A percentile compares a stretch with the other conserved stretches of the same genome.
phyloP scores from a whole-genome alignment of 2,329 filamentous ascomycete genomes.

The Fusarium sp. region DNA sequence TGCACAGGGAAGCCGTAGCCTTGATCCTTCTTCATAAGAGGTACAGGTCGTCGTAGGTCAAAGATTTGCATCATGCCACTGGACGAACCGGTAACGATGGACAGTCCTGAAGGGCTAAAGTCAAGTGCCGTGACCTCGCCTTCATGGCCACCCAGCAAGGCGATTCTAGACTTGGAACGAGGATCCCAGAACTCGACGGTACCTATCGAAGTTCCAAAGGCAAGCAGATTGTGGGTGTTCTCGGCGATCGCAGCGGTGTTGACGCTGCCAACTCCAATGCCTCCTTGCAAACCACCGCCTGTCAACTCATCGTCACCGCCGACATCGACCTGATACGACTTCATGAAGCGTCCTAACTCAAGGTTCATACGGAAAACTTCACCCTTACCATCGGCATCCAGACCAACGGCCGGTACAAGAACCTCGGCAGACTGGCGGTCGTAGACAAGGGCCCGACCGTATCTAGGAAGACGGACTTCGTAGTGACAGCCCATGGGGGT shows the following conservation, averaged over 20 bases:
- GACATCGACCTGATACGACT: slow-evolving; percentile 89
- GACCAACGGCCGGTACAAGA: slow-evolving; percentile 84
- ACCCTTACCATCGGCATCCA: slow-evolving; percentile 84
- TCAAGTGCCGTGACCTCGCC: slow-evolving; percentile 86
- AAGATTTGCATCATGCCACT: slow-evolving; percentile 89
- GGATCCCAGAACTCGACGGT: slow-evolving; percentile 98
- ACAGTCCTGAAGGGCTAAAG: slow-evolving; percentile 85
- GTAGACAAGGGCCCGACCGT: slow-evolving; percentile 89
- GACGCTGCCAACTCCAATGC: slow-evolving; percentile 84
- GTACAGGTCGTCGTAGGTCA: slow-evolving; percentile 86
- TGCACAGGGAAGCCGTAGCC: slow-evolving; percentile 94
- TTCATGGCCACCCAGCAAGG: slow-evolving; percentile 73
- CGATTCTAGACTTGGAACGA: slow-evolving; percentile 81
- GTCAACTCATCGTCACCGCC: slow-evolving; percentile 80
- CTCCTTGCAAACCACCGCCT: slow-evolving; percentile 82
- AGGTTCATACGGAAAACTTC: slow-evolving; percentile 94
- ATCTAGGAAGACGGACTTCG: slow-evolving; percentile 86
- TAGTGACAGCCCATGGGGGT: slow-evolving; percentile 89
- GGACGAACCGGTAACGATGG: slow-evolving; percentile 86
- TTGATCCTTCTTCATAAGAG: slow-evolving; percentile 91
- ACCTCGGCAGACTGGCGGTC: slow-evolving; percentile 84
- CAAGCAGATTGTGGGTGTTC: slow-evolving; percentile 85
- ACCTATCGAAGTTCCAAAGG: slow-evolving; percentile 94
- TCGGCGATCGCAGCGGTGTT: slow-evolving; percentile 90
- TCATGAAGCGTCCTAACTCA: slow-evolving; percentile 93